These are phyloP conservation scores for fission yeast (Schizosaccharomyces pombe) DNA, from an alignment of 805 yeast species.

Conservation along the genomic window DNA sequence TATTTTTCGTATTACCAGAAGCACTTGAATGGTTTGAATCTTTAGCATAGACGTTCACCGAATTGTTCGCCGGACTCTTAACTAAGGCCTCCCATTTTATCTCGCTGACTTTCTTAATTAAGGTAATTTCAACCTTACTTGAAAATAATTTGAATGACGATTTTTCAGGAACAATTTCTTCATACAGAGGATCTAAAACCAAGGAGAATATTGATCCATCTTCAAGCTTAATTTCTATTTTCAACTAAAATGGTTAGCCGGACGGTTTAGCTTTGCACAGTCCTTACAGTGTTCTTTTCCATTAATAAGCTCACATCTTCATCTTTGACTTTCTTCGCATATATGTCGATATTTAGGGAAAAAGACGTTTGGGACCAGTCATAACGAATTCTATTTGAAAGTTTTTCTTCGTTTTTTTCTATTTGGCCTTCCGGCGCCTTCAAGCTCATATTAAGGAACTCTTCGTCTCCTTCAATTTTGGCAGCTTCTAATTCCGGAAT, in stretches of 20 bases:
- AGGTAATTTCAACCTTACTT: slow-evolving; percentile 51
- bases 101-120: slow-evolving; percentile 23
- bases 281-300: background rate
- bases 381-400: slow-evolving; percentile 16
- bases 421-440: too few relatives aligned
- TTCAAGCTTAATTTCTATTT: too few relatives aligned
- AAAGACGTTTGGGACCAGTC: slow-evolving; percentile 54
- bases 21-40: too few relatives aligned
- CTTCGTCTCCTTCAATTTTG: too few relatives aligned
- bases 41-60: too few relatives aligned
- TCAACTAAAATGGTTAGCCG: too few relatives aligned
- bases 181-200: slow-evolving; percentile 29
- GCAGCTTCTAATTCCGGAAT: too few relatives aligned
- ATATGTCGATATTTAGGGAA: slow-evolving; percentile 41
- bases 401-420: background rate
- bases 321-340: slow-evolving; percentile 27
- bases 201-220: slow-evolving; percentile 32
- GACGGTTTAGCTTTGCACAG: background rate
- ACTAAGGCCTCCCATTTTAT: slow-evolving; percentile 43
- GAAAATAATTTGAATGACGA: slow-evolving; percentile 31
- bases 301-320: slow-evolving; percentile 4
- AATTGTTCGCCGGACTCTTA: too few relatives aligned
- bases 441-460: too few relatives aligned
- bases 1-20: too few relatives aligned
- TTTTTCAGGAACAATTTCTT: slow-evolving; percentile 24